phyloP scores from a whole-genome alignment of 768 basidiomycete genomes.

The Kwoniella heveanensis region DNA sequence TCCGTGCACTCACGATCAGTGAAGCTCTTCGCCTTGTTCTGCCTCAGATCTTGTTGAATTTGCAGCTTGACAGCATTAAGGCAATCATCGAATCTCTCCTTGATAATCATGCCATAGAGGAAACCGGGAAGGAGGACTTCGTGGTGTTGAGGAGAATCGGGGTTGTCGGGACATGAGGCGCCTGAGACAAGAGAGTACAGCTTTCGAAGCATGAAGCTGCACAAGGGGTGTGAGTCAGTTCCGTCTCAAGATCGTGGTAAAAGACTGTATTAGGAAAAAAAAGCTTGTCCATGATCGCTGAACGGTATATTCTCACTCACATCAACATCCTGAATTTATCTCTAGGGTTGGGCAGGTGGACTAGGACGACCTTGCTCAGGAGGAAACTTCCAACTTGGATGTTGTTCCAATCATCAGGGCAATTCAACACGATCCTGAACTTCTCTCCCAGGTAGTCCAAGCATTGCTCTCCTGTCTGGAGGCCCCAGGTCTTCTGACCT shows the following conservation, averaged over 20 bases:
- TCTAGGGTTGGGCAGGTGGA: conserved; percentile 79
- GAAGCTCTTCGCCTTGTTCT: conserved; percentile 77
- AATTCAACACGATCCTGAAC: conserved; percentile 84
- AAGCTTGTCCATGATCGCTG: background rate
- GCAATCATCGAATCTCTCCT: conserved; percentile 91
- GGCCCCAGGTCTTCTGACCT: conserved; percentile 89
- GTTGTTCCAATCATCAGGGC: conserved; percentile 93
- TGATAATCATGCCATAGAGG: conserved; percentile 95
- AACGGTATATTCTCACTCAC: conserved; percentile 62
- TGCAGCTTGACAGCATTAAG: conserved; percentile 65
- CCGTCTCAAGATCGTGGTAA: background rate
- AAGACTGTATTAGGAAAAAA: no score
- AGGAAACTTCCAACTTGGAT: conserved; percentile 77
- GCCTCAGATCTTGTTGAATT: conserved; percentile 73
- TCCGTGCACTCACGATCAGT: conserved; percentile 75
- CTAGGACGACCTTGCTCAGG: conserved; percentile 80
- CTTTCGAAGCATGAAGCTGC: conserved; percentile 95
- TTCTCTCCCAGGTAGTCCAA: conserved; percentile 94
- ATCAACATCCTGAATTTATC: conserved; percentile 95
- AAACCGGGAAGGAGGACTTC: conserved; percentile 92
- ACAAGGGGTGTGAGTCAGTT: background rate
- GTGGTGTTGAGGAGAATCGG: conserved; percentile 98
- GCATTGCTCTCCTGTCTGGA: conserved; percentile 86
- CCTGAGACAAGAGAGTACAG: conserved; percentile 87
- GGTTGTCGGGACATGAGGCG: conserved; percentile 89